Evolutionary conservation across 1,139 yeast species (phyloP).

Genomic region (Protomyces inundatus): DNA sequence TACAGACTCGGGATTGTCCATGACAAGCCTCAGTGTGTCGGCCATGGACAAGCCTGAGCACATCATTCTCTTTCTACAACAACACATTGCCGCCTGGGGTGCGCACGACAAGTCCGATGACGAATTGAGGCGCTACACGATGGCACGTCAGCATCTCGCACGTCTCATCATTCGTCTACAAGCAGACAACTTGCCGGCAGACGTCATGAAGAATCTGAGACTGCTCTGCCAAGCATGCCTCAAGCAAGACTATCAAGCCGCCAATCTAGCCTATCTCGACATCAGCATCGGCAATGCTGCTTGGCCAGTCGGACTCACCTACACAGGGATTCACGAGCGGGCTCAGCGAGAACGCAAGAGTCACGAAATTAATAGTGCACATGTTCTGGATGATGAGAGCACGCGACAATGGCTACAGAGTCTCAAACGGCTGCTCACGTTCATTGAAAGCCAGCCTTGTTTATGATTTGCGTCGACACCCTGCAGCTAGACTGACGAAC

Average conservation of each 20-base stretch:
- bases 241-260: constrained; percentile 48
- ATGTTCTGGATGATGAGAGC: constrained; percentile 70
- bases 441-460: constrained; percentile 32
- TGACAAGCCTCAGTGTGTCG: constrained; percentile 46
- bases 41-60: constrained; percentile 27
- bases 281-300: constrained; percentile 83
- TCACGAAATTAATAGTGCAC: constrained; percentile 46
- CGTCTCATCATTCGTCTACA: constrained; percentile 59
- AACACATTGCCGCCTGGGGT: neutral
- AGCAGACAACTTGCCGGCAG: constrained; percentile 44
- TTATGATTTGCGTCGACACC: too few species aligned
- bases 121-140: neutral
- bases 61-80: neutral
- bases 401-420: constrained; percentile 76
- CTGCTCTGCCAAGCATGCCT: constrained; percentile 62
- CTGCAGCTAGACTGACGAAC: too few species aligned
- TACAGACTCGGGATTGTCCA: constrained; percentile 35
- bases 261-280: constrained; percentile 67
- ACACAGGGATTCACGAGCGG: constrained; percentile 74
- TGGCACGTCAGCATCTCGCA: constrained; percentile 45
- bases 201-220: constrained; percentile 53
- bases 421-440: constrained; percentile 61
- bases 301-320: constrained; percentile 85
- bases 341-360: constrained; percentile 50
- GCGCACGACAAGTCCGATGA: neutral